These are phyloP conservation scores for Dactylellina parvicollis DNA, from an alignment of 2,329 filamentous ascomycete genomes.

Conservation along the genomic window DNA sequence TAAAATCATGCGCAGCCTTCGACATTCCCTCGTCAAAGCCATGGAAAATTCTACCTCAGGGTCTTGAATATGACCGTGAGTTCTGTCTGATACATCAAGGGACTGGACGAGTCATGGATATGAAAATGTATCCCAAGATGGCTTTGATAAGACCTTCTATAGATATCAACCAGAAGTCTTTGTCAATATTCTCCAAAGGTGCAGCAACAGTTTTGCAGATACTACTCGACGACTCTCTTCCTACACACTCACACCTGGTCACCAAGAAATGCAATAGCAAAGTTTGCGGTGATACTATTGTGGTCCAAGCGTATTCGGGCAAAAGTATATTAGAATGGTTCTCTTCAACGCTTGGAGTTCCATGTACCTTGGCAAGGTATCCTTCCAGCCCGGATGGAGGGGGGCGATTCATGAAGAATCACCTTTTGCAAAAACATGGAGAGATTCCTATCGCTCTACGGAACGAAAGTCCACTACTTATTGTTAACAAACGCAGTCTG, in stretches of 20 bases:
- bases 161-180: conserved; percentile 73
- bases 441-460: conserved; percentile 75
- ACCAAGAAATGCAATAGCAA: conserved; percentile 59
- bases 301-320: conserved; percentile 75
- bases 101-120: conserved; percentile 83
- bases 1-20: conserved; percentile 92
- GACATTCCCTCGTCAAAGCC: conserved; percentile 70
- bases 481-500: conserved; percentile 82
- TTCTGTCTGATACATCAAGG: conserved; percentile 93
- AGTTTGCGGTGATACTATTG: conserved; percentile 84
- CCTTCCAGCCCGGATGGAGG: conserved; percentile 72
- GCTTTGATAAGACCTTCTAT: conserved; percentile 79
- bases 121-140: conserved; percentile 81
- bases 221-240: conserved; percentile 59
- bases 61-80: conserved; percentile 91
- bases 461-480: conserved; percentile 92
- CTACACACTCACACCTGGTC: conserved; percentile 59
- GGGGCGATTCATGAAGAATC: conserved; percentile 76
- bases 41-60: conserved; percentile 84
- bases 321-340: conserved; percentile 78
- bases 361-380: conserved; percentile 85
- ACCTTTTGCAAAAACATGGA: conserved; percentile 66
- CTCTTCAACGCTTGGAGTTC: conserved; percentile 75
- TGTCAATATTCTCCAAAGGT: conserved; percentile 69
- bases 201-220: conserved; percentile 53